Evolutionary conservation across 371 early-diverging fungal species (phyloP).

Genomic region (Mortierella polycephala): DNA sequence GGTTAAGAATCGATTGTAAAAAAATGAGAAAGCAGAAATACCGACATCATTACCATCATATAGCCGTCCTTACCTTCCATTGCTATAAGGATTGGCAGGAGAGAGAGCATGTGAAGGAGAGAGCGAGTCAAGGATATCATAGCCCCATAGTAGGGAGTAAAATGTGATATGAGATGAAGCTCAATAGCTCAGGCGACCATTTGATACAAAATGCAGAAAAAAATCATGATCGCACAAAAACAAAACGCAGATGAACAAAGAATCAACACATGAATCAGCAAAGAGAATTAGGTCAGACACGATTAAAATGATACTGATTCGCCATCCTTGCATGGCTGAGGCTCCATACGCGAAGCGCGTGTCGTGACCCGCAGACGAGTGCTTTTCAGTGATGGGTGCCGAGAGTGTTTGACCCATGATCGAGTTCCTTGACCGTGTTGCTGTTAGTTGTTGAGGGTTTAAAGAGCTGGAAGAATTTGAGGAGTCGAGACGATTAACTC

Average conservation of each 20-base stretch:
- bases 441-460: not conserved
- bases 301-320: conserved; percentile 81
- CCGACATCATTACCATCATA: not conserved
- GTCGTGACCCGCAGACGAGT: conserved; percentile 77
- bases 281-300: conserved; percentile 10
- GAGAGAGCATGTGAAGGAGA: conserved; percentile 1
- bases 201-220: not conserved
- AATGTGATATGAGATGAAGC: not conserved
- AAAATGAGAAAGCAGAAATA: not conserved
- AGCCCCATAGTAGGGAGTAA: conserved; percentile 2
- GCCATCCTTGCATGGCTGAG: conserved; percentile 98
- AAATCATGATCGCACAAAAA: conserved; percentile 7
- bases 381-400: conserved; percentile 92
- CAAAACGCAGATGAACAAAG: conserved; percentile 2
- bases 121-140: conserved; percentile 29
- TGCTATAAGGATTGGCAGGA: conserved; percentile 57
- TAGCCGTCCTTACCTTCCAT: conserved; percentile 77
- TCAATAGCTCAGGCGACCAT: conserved; percentile 1
- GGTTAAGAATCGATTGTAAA: not conserved
- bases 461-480: not conserved
- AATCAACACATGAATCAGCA: not conserved
- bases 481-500: too few species aligned
- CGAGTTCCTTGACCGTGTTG: conserved; percentile 7
- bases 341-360: conserved; percentile 84
- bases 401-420: conserved; percentile 95